Conservation (phyloP, 805 yeast genomes). For the Metschnikowia bowlesiae region DNA sequence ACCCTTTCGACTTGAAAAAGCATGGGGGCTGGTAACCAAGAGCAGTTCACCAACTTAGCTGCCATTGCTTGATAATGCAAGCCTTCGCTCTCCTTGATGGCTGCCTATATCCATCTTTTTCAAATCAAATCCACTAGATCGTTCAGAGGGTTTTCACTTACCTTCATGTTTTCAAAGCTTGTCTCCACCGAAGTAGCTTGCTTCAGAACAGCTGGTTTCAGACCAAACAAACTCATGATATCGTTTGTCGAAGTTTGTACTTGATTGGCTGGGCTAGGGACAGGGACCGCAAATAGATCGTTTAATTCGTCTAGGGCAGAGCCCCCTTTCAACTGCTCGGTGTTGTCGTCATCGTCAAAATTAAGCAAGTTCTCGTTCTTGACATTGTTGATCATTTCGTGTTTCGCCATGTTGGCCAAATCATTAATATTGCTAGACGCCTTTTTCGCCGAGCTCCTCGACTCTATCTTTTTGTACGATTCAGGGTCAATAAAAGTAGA, state of each 20-base stretch:
- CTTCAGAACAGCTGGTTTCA: conserved; percentile 14
- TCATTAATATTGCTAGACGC: conserved; percentile 56
- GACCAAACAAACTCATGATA: conserved; percentile 43
- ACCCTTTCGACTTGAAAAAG: too few relatives aligned
- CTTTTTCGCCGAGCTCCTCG: conserved; percentile 13
- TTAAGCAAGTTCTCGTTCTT: conserved; percentile 81
- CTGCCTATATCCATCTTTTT: background rate
- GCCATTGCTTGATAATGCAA: background rate
- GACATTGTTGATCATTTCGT: conserved; percentile 60
- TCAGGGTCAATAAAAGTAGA: conserved; percentile 50
- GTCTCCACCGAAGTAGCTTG: conserved; percentile 5
- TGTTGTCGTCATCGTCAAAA: conserved; percentile 61
- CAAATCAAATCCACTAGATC: conserved; percentile 39
- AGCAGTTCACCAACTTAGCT: background rate
- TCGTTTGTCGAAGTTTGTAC: conserved; percentile 31
- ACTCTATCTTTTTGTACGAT: conserved; percentile 17
- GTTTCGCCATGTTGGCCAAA: conserved; percentile 68
- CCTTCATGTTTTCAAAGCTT: conserved; percentile 12
- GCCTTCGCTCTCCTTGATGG: background rate
- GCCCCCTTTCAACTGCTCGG: conserved; percentile 6
- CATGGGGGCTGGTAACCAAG: too few relatives aligned
- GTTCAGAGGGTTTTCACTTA: conserved; percentile 11
- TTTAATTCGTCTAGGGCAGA: conserved; percentile 68
- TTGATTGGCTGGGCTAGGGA: conserved; percentile 15
- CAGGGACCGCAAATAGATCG: conserved; percentile 55